Conservation (phyloP, 2,329 filamentous ascomycete species). For the Amphichorda felina region DNA sequence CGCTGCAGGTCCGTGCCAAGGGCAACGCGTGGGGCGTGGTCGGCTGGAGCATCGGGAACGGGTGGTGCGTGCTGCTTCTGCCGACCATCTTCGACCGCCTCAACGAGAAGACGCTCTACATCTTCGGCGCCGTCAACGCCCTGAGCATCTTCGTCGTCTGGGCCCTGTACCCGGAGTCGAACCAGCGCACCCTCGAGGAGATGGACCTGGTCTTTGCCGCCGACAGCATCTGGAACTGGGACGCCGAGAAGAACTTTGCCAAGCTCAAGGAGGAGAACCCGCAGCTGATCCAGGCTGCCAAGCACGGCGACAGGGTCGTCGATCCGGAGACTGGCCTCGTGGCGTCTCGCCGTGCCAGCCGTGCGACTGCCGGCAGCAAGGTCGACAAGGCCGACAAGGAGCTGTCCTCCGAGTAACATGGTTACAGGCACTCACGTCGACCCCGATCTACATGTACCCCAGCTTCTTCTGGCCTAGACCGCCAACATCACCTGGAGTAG, state of each 20-base stretch:
- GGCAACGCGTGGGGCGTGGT: slow-evolving; percentile 68
- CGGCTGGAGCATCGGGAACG: slow-evolving; percentile 66
- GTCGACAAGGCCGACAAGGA: not conserved
- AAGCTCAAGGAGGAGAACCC: slow-evolving; percentile 50
- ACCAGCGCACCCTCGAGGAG: slow-evolving; percentile 62
- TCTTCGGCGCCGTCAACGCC: slow-evolving; percentile 58
- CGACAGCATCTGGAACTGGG: slow-evolving; percentile 57
- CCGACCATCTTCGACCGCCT: slow-evolving; percentile 53
- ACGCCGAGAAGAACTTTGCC: slow-evolving; percentile 53
- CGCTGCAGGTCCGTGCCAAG: slow-evolving; percentile 56
- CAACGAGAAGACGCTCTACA: slow-evolving; percentile 60
- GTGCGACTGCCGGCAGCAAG: not conserved
- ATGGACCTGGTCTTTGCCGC: slow-evolving; percentile 64
- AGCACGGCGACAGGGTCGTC: slow-evolving; percentile 4
- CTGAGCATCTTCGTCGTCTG: slow-evolving; percentile 58
- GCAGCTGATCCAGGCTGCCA: slow-evolving; percentile 17
- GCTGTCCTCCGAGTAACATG: not conserved
- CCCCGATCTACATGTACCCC: too few species aligned
- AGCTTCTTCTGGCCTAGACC: too few species aligned
- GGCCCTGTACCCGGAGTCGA: slow-evolving; percentile 64
- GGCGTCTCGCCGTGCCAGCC: slow-evolving; percentile 2
- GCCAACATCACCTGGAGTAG: too few species aligned
- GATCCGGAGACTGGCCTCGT: slow-evolving; percentile 9
- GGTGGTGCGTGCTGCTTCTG: slow-evolving; percentile 42
- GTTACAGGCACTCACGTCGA: too few species aligned